Percentiles rank a stretch among this genome's conserved stretches.
Evolutionary conservation across 2,329 filamentous ascomycete genomes (phyloP).

Genomic region (Lasiodiplodia sp.): DNA sequence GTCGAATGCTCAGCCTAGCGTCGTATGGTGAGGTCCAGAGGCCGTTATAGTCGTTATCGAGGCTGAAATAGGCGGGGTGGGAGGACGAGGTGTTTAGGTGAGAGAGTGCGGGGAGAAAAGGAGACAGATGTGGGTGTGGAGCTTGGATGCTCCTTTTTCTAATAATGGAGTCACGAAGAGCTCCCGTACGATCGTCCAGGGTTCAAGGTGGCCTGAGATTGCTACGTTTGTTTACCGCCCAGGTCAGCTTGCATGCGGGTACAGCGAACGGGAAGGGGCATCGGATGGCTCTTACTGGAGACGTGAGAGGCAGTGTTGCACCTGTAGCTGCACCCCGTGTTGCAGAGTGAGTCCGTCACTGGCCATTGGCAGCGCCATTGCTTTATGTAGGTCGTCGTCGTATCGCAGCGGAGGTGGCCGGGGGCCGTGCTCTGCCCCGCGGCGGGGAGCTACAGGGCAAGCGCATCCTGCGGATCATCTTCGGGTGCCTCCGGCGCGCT

Average conservation of each 20-base stretch:
- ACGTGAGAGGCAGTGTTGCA: neutral
- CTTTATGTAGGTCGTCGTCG: neutral
- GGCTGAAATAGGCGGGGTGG: neutral
- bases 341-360: constrained; percentile 1
- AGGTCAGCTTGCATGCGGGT: neutral
- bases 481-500: neutral
- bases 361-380: constrained; percentile 1
- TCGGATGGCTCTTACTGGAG: constrained; percentile 4
- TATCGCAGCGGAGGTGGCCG: constrained; percentile 20
- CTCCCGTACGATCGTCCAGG: neutral
- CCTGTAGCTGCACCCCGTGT: constrained; percentile 22
- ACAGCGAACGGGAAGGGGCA: neutral
- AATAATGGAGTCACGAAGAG: constrained; percentile 4
- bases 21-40: neutral
- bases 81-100: neutral
- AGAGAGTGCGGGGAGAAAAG: neutral
- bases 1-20: neutral
- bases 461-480: constrained; percentile 7
- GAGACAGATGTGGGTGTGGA: neutral
- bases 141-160: neutral
- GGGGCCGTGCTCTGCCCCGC: constrained; percentile 7
- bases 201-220: constrained; percentile 25
- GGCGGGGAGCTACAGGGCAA: neutral
- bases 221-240: constrained; percentile 16
- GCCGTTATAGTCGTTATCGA: neutral